phyloP scores from a whole-genome alignment of 257 asterid genomes.

The Nicotiana sylvestris region DNA sequence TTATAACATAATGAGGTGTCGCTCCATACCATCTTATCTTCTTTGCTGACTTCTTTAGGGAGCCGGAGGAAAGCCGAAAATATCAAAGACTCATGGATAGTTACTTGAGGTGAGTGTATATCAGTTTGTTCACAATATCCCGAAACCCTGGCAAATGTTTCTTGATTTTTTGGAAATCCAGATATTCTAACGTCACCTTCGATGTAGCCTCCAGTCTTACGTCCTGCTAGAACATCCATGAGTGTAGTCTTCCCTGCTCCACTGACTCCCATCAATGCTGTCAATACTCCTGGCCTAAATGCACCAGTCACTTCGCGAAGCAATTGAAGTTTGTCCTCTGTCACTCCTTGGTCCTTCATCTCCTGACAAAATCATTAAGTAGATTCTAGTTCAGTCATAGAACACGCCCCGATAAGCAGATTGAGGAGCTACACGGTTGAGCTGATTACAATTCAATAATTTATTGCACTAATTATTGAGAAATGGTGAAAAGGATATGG shows the following conservation, averaged over 20 bases:
- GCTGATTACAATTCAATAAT: neutral
- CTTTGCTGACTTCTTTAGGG: slow-evolving; percentile 39
- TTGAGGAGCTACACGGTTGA: neutral
- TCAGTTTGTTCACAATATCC: slow-evolving; percentile 73
- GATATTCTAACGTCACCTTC: slow-evolving; percentile 65
- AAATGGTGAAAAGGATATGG: neutral
- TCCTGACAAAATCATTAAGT: slow-evolving; percentile 29
- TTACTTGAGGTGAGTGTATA: slow-evolving; percentile 69
- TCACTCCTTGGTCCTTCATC: slow-evolving; percentile 49
- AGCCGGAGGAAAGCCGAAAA: slow-evolving; percentile 62
- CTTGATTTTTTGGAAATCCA: slow-evolving; percentile 59
- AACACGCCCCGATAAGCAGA: neutral
- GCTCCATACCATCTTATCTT: slow-evolving; percentile 41
- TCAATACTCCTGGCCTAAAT: slow-evolving; percentile 68
- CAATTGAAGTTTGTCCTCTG: slow-evolving; percentile 51
- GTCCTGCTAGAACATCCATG: slow-evolving; percentile 69
- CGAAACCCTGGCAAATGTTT: slow-evolving; percentile 63
- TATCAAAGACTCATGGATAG: slow-evolving; percentile 53
- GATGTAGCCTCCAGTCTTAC: slow-evolving; percentile 59
- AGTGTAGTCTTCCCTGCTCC: slow-evolving; percentile 79
- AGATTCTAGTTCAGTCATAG: neutral
- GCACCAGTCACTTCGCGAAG: slow-evolving; percentile 55
- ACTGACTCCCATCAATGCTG: slow-evolving; percentile 73
- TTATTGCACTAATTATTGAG: neutral
- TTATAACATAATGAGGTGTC: neutral